phyloP scores from a whole-genome alignment of 177 flowering plant genomes.

The Telopea speciosissima region DNA sequence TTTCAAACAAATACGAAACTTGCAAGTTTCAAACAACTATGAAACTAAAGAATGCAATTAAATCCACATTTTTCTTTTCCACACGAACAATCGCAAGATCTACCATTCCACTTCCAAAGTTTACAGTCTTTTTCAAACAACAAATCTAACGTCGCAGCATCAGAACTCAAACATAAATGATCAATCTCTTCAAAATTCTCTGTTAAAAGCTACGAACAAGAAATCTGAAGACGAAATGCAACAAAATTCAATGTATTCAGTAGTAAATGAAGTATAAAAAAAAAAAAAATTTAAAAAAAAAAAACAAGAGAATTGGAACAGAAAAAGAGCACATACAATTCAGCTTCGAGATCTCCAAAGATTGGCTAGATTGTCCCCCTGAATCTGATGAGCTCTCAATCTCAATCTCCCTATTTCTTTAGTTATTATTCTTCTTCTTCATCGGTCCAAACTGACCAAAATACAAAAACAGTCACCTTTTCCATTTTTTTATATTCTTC shows the following conservation, averaged over 20 bases:
- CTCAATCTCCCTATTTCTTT: not conserved
- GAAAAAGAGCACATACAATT: not conserved
- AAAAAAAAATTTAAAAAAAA: not conserved
- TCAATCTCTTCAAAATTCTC: not conserved
- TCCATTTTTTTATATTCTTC: not conserved
- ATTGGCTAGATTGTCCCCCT: not conserved
- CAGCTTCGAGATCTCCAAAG: constrained; percentile 4
- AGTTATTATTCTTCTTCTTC: too few species aligned
- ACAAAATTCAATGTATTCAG: not conserved
- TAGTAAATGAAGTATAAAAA: too few species aligned
- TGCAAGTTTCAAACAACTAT: not conserved
- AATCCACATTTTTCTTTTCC: too few species aligned
- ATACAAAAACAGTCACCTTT: too few species aligned
- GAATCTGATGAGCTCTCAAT: constrained; percentile 1
- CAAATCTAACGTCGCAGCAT: not conserved
- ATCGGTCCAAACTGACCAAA: too few species aligned
- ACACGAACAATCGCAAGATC: constrained; percentile 4
- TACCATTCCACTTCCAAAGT: not conserved
- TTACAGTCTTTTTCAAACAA: not conserved
- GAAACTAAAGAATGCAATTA: not conserved
- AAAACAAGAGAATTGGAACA: not conserved
- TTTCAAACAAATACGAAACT: too few species aligned
- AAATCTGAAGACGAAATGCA: not conserved
- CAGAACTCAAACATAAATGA: not conserved
- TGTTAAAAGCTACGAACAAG: not conserved